Conservation (phyloP, 345 rosid species). For the Citrus maxima region DNA sequence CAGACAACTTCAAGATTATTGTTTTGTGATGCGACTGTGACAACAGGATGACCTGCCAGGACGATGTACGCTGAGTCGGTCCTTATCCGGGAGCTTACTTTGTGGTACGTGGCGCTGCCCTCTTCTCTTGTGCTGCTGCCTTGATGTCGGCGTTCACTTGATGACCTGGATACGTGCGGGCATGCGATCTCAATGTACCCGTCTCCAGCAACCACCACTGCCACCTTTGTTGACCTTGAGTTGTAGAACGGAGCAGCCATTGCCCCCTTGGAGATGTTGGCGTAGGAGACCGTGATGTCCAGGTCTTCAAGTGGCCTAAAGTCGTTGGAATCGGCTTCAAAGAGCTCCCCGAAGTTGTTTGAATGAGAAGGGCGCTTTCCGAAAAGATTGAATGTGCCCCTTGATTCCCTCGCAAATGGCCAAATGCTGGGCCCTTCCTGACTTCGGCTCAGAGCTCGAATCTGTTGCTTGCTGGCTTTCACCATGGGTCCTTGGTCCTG, state of each 20-base stretch:
- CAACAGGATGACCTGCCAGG: conserved; percentile 47
- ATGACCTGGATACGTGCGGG: conserved; percentile 26
- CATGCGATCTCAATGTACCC: conserved; percentile 49
- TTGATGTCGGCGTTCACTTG: background rate
- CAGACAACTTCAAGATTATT: conserved; percentile 27
- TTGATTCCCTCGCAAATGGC: conserved; percentile 34
- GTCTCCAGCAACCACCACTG: conserved; percentile 25
- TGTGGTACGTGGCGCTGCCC: conserved; percentile 15
- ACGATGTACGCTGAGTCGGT: conserved; percentile 23
- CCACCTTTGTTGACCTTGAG: conserved; percentile 35
- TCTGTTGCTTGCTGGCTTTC: conserved; percentile 37
- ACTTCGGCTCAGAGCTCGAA: conserved; percentile 30
- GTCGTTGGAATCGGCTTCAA: conserved; percentile 20
- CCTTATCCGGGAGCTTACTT: conserved; percentile 24
- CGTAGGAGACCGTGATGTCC: conserved; percentile 27
- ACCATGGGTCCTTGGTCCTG: conserved; percentile 35
- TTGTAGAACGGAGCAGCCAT: conserved; percentile 41
- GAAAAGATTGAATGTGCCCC: conserved; percentile 28
- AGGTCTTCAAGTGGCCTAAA: conserved; percentile 26
- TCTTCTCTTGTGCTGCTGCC: background rate
- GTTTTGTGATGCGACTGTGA: conserved; percentile 23
- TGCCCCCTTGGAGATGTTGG: conserved; percentile 38
- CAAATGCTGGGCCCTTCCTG: conserved; percentile 25
- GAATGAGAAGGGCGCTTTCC: conserved; percentile 19
- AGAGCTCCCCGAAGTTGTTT: conserved; percentile 39